A percentile compares a stretch with the other conserved stretches of the same genome.
Conservation (phyloP, 129 eudicot genomes). For the Escallonia herrerae region DNA sequence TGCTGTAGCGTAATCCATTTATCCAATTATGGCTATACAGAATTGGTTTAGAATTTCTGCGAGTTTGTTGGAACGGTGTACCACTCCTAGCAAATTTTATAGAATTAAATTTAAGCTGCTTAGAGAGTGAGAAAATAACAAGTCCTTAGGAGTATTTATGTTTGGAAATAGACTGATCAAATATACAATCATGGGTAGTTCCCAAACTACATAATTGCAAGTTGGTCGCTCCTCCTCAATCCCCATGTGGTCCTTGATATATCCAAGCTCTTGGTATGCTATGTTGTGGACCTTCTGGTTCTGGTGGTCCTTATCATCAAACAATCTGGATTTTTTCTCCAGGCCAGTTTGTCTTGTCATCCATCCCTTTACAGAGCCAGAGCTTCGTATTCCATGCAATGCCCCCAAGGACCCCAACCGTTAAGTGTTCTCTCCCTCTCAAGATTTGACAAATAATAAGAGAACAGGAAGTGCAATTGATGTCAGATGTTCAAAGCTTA, state of each 20-base stretch:
- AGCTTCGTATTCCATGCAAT: background rate
- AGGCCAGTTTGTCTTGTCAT: conserved; percentile 32
- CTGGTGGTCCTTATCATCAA: background rate
- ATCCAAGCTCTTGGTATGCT: background rate
- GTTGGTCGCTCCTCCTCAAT: background rate
- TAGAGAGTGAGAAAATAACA: background rate
- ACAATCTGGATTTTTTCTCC: conserved; percentile 25
- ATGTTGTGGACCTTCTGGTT: background rate
- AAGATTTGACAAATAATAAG: no score
- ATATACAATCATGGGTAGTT: background rate
- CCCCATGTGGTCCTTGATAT: background rate
- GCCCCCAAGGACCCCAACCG: no score
- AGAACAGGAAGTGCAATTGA: no score
- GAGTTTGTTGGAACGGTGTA: no score
- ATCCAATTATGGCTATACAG: no score
- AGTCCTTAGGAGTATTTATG: background rate
- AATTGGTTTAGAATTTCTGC: no score
- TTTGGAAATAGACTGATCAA: background rate
- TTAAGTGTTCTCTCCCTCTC: no score
- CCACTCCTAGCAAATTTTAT: no score
- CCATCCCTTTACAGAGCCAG: conserved; percentile 11
- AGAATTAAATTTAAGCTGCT: no score
- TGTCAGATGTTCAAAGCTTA: no score
- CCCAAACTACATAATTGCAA: background rate
- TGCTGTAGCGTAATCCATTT: no score